Evolutionary conservation across 805 yeast genomes (phyloP), one percentile per base, ranked within the genome.

Genomic region (Ogataea chonburiensis): DNA sequence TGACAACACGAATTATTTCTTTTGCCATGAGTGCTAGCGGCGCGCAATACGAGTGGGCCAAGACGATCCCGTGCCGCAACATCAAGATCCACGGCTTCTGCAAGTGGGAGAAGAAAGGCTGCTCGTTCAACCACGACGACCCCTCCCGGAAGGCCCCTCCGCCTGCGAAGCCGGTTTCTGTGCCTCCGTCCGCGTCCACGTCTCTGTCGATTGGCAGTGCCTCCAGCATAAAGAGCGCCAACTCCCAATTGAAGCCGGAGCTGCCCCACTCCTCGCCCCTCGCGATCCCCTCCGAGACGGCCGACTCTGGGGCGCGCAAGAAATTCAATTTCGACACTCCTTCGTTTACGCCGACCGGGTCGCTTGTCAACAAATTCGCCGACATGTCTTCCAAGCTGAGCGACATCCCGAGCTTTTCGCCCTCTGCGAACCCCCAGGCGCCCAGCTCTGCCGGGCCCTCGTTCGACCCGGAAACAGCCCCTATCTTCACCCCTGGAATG

Each of bases 61-160:
- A 75, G 58, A 80, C 79, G 41, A 80, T 86, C 18, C 88, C 83
- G 38, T 87, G 96, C 63, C 73, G 88, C 57, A 87, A 87, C 52
- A 79, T 86, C 37, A 76, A 81, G 31, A 85, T 86, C 21, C 87
- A 86, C 64, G 96, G 96, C 3, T 86, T 73, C 52, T 87, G 96
- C 67, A 86, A 86, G 58, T 86, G 75, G 63, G 88, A 85, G 50
- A 82, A 83, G 48, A 86, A 86, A 52, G 95, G 95, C 8, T 87
- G 96, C 56, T 82, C 81, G 2, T 87, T 86, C 55, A 78, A 76
- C 33, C 95, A 86, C 57, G 82, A 74, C 40, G 61, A 56, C 24
- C 67, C 63, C 30, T 52, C 55, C 18, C 32, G 42, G 26, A 30
- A 42, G 13, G 24, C 36, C 23, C 29, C 17, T 12, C 26, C 46